phyloP scores from a whole-genome alignment of 1,139 yeast species.

The Diutina ranongensis region DNA sequence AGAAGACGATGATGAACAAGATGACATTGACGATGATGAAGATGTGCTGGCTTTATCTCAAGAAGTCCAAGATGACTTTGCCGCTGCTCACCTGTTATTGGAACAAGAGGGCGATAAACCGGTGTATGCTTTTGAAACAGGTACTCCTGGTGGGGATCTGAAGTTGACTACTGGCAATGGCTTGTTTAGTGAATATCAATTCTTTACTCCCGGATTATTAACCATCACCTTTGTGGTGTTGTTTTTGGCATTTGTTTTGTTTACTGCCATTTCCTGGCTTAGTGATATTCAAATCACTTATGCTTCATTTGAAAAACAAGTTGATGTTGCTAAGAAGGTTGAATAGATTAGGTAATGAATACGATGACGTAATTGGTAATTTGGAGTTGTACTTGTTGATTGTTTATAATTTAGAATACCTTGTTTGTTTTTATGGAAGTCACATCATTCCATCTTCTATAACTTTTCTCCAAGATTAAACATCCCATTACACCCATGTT shows the following conservation, averaged over 20 bases:
- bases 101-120: constrained; percentile 3
- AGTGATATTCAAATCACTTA: constrained; percentile 53
- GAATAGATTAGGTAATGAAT: too few species aligned
- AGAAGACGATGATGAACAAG: not conserved
- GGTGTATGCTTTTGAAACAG: not conserved
- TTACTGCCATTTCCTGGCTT: constrained; percentile 51
- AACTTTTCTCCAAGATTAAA: not conserved
- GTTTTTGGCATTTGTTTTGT: constrained; percentile 38
- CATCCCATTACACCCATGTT: constrained; percentile 1
- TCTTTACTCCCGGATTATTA: constrained; percentile 41
- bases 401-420: too few species aligned
- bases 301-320: constrained; percentile 60
- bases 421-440: too few species aligned
- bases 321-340: constrained; percentile 50
- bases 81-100: not conserved
- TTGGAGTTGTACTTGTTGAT: too few species aligned
- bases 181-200: constrained; percentile 1
- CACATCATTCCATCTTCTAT: not conserved
- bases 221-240: constrained; percentile 50
- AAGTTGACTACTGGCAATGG: not conserved
- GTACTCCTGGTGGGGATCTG: not conserved
- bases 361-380: too few species aligned
- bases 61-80: constrained; percentile 1
- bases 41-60: not conserved
- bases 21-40: not conserved